These are phyloP conservation scores for Mycena filopes DNA, from an alignment of 768 basidiomycete species.

Conservation along the genomic window DNA sequence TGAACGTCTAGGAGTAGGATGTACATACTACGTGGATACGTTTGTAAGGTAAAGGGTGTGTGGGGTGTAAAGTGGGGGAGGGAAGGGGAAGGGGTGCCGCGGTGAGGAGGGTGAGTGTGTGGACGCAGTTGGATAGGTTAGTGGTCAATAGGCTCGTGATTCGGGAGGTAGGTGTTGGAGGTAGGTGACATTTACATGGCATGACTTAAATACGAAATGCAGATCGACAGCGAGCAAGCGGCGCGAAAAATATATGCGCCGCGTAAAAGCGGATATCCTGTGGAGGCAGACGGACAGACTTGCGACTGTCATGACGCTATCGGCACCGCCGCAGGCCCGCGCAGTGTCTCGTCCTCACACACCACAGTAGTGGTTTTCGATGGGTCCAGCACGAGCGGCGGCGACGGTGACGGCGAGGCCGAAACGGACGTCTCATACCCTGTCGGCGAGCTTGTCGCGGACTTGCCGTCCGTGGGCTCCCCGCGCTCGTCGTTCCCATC, in stretches of 20 bases:
- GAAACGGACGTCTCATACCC: slow-evolving; percentile 66
- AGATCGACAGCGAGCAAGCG: slow-evolving; percentile 15
- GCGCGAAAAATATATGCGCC: slow-evolving; percentile 12
- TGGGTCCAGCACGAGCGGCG: slow-evolving; percentile 46
- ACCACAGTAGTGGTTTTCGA: slow-evolving; percentile 11
- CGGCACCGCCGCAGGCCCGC: slow-evolving; percentile 3
- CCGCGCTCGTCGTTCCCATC: slow-evolving; percentile 34
- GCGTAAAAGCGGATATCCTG: background rate
- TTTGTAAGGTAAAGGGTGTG: no score
- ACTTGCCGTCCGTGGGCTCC: slow-evolving; percentile 47
- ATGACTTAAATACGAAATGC: slow-evolving; percentile 10
- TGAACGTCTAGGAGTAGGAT: no score
- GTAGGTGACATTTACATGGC: slow-evolving; percentile 17
- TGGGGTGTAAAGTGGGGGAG: no score
- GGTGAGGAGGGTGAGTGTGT: no score
- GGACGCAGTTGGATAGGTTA: no score
- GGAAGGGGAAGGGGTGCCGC: no score
- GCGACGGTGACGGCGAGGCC: slow-evolving; percentile 56
- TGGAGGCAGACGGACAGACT: background rate
- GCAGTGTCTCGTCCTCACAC: slow-evolving; percentile 8
- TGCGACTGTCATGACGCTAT: slow-evolving; percentile 8
- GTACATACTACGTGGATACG: no score
- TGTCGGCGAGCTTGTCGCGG: slow-evolving; percentile 63
- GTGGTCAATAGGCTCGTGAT: slow-evolving; percentile 14
- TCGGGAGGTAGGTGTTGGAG: slow-evolving; percentile 10